Evolutionary conservation across 106 monocot genomes (phyloP), one percentile per base, ranked within the genome.

Genomic region (Phalaenopsis equestris): DNA sequence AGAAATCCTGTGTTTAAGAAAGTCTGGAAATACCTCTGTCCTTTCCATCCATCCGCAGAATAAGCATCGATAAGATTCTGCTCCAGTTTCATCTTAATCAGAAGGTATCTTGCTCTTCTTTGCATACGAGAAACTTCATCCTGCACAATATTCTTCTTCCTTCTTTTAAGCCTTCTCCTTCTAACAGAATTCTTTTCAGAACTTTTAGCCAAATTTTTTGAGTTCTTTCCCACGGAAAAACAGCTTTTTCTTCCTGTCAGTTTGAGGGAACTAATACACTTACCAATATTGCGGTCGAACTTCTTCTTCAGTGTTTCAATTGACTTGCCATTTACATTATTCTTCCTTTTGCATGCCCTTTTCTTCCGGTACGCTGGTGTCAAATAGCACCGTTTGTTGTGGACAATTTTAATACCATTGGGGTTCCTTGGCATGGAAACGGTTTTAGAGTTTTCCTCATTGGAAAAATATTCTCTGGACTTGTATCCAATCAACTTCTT

Each of bases 11-110:
- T 17, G n/a, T 45, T 45, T 45, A 45, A 41, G 81, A 12, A 75
- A 21, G 36, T 18, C 41, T 19, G 21, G 61, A 74, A 78, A 76
- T 83, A 96, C 95, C 93, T 96, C 55, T 88, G 87, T 23, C 95
- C 95, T 45, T 93, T 93, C 95, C 95, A 96, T 41, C 95, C 95
- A 81, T 96, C 95, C 61, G 83, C 87, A 79, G 91, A 93, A 78
- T 96, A 96, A 72, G 95, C 95, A 81, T 93, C 95, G 57, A 96
- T 87, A 75, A 96, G 89, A 83, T 90, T 96, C 64, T 88, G 92
- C 85, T 91, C 95, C 75, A 85, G 48, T 81, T 96, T 96, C 80
- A 96, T 93, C 81, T 85, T 93, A 42, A 96, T 84, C 46, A 96
- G 79, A 61, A 96, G 79, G 79, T 96, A 93, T 56, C 86, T 91